Percentiles rank a stretch among this genome's conserved stretches.
These are phyloP conservation scores for Aspergillus fructus DNA, from an alignment of 2,329 filamentous ascomycete genomes.

Conservation along the genomic window DNA sequence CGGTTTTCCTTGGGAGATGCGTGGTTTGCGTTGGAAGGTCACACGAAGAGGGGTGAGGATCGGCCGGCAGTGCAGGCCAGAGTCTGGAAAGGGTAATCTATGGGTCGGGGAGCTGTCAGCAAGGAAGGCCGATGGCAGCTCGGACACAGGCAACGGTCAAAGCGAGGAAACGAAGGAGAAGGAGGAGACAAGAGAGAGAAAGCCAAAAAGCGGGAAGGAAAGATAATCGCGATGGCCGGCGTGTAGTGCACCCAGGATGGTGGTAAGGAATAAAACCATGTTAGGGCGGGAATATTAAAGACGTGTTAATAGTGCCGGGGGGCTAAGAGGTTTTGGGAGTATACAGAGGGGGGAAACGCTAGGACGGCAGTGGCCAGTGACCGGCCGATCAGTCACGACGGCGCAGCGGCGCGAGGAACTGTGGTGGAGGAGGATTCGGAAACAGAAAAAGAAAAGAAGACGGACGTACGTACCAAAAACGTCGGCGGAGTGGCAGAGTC, in stretches of 20 bases:
- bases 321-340: conserved; percentile 1
- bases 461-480: background rate
- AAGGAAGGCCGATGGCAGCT: background rate
- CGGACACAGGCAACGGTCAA: conserved; percentile 3
- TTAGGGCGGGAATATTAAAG: conserved; percentile 1
- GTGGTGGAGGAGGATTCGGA: background rate
- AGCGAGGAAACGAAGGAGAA: conserved; percentile 1
- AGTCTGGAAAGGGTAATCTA: background rate
- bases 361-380: no score
- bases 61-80: background rate
- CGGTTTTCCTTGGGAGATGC: background rate
- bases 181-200: background rate
- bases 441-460: background rate
- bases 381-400: no score
- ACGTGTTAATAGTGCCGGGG: conserved; percentile 7
- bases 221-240: conserved; percentile 1
- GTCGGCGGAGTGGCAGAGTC: no score
- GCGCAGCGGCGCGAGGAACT: no score
- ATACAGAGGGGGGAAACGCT: background rate
- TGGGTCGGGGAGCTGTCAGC: conserved; percentile 5
- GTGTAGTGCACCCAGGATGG: conserved; percentile 10
- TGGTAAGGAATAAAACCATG: conserved; percentile 14
- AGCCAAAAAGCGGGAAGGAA: conserved; percentile 4
- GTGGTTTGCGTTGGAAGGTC: conserved; percentile 5
- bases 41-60: conserved; percentile 13